These are phyloP conservation scores for Mycena haematopus DNA, from an alignment of 768 basidiomycete species.

Conservation along the genomic window DNA sequence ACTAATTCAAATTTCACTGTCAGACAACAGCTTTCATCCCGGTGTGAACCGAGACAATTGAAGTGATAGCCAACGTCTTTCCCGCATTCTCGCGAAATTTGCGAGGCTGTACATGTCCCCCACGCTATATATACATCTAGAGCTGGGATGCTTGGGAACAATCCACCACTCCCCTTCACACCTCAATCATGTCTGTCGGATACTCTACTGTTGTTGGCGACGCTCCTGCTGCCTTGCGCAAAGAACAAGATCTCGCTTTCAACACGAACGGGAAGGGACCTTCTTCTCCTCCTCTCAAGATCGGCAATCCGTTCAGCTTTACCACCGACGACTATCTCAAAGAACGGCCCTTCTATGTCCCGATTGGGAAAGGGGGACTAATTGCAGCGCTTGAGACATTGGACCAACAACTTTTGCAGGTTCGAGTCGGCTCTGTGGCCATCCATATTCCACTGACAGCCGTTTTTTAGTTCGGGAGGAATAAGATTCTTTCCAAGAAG, in stretches of 20 bases:
- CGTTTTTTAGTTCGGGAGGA: slow-evolving; percentile 56
- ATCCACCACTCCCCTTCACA: background rate
- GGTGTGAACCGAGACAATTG: background rate
- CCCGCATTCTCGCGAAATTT: background rate
- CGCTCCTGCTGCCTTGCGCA: slow-evolving; percentile 13
- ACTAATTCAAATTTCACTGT: background rate
- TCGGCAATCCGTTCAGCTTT: slow-evolving; percentile 28
- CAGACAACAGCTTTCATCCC: slow-evolving; percentile 4
- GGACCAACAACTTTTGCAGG: slow-evolving; percentile 64
- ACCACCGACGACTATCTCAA: slow-evolving; percentile 57
- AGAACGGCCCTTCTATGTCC: slow-evolving; percentile 74
- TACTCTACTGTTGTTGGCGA: slow-evolving; percentile 27
- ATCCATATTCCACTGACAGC: slow-evolving; percentile 13
- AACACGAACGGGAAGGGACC: background rate
- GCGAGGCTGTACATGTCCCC: slow-evolving; percentile 5
- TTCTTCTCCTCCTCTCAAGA: background rate
- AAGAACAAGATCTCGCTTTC: slow-evolving; percentile 25
- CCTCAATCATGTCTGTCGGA: slow-evolving; percentile 21
- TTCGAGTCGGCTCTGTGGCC: slow-evolving; percentile 32
- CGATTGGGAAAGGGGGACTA: slow-evolving; percentile 44
- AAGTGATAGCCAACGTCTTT: background rate
- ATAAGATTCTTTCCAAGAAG: slow-evolving; percentile 69
- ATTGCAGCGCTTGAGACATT: slow-evolving; percentile 74
- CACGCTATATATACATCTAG: background rate
- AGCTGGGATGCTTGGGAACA: background rate